phyloP scores from a whole-genome alignment of 495 filamentous ascomycete species.

The Podospora comata region DNA sequence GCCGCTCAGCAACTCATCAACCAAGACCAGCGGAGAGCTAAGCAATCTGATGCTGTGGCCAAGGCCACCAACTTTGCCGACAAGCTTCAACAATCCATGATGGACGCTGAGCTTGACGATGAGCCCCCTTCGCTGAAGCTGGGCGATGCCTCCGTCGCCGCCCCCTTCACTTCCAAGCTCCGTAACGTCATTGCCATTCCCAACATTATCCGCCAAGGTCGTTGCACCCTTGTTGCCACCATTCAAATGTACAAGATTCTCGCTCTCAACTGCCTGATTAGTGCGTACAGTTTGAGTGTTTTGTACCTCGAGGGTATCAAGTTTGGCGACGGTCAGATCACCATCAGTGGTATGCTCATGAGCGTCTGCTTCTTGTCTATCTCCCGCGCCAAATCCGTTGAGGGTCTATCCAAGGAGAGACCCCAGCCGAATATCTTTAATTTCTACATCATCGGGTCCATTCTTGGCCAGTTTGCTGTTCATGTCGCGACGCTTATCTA shows the following conservation, averaged over 20 bases:
- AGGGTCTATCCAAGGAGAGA: slow-evolving; percentile 92
- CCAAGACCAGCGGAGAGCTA: slow-evolving; percentile 51
- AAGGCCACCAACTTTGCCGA: slow-evolving; percentile 79
- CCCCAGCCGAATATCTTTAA: slow-evolving; percentile 99
- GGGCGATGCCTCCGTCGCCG: slow-evolving; percentile 94
- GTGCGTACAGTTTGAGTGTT: slow-evolving; percentile 94
- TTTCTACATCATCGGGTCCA: slow-evolving; percentile 95
- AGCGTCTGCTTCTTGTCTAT: slow-evolving; percentile 98
- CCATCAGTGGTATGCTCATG: slow-evolving; percentile 99
- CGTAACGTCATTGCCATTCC: slow-evolving; percentile 96
- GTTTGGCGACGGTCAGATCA: slow-evolving; percentile 97
- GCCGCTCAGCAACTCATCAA: slow-evolving; percentile 67
- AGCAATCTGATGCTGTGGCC: slow-evolving; percentile 60
- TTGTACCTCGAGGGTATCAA: slow-evolving; percentile 98
- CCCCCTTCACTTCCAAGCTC: slow-evolving; percentile 96
- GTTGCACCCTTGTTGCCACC: slow-evolving; percentile 94
- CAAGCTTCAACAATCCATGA: slow-evolving; percentile 80
- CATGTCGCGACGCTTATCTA: slow-evolving; percentile 95
- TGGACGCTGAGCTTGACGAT: slow-evolving; percentile 82
- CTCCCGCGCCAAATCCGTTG: slow-evolving; percentile 90
- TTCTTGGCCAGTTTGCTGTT: slow-evolving; percentile 95
- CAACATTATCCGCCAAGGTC: slow-evolving; percentile 96
- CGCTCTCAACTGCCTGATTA: slow-evolving; percentile 96
- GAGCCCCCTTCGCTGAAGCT: slow-evolving; percentile 96
- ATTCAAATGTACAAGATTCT: slow-evolving; percentile 99